These are phyloP conservation scores for Cystobasidium tubakii DNA, from an alignment of 768 basidiomycete genomes.

Conservation along the genomic window DNA sequence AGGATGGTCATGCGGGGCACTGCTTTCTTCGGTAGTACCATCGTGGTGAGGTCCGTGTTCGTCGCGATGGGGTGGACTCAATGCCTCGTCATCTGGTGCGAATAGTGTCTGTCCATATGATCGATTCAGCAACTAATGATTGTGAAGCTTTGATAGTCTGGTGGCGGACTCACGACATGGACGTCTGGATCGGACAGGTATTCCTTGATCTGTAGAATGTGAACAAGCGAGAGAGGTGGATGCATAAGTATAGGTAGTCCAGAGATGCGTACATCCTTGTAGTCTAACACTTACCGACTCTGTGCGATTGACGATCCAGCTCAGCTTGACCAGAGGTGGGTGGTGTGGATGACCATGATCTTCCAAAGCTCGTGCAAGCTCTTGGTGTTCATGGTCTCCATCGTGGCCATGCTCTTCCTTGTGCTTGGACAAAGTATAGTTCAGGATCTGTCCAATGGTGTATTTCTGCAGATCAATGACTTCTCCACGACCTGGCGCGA, in stretches of 20 bases:
- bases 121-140: too few species aligned
- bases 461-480: constrained; percentile 41
- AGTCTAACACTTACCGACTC: constrained; percentile 15
- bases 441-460: constrained; percentile 45
- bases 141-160: background rate
- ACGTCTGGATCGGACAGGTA: constrained; percentile 31
- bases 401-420: constrained; percentile 13
- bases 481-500: constrained; percentile 14
- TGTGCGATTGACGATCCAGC: constrained; percentile 39
- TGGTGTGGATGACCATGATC: constrained; percentile 28
- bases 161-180: constrained; percentile 22
- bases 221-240: background rate
- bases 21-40: constrained; percentile 6
- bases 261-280: too few species aligned
- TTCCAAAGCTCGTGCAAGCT: background rate
- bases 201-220: constrained; percentile 34
- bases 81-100: constrained; percentile 44
- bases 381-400: background rate
- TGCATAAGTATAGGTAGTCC: background rate
- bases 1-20: constrained; percentile 27
- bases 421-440: constrained; percentile 39
- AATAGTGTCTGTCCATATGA: constrained; percentile 43
- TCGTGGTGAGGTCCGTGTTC: background rate
- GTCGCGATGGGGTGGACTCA: constrained; percentile 37
- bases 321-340: constrained; percentile 43